Conservation (phyloP, 2,329 filamentous ascomycete genomes). For the Alternaria sp. region DNA sequence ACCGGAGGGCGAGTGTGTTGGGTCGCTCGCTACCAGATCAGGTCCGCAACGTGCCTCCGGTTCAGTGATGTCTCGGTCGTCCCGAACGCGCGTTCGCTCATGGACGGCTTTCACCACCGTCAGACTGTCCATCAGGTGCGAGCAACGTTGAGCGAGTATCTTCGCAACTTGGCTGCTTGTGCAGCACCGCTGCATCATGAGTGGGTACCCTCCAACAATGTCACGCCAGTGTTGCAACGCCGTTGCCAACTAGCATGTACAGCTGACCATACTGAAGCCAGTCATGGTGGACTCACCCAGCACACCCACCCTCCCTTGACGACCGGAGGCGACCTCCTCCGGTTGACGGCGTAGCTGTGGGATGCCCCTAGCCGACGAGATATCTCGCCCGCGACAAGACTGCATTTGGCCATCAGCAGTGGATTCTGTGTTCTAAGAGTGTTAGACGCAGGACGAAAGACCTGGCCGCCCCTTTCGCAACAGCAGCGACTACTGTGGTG, state of each 20-base stretch:
- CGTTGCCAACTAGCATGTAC: not conserved
- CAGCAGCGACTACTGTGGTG: not conserved
- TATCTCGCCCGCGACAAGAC: not conserved
- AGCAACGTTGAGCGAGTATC: slow-evolving; percentile 1
- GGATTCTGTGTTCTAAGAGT: not conserved
- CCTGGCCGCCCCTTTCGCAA: not conserved
- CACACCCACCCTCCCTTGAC: not conserved
- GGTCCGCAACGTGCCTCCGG: slow-evolving; percentile 2
- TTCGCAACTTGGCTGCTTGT: not conserved
- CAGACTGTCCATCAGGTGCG: not conserved
- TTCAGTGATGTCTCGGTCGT: slow-evolving; percentile 13
- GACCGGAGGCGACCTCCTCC: not conserved
- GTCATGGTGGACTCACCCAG: not conserved
- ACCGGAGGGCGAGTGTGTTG: slow-evolving; percentile 9
- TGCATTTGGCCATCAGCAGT: not conserved
- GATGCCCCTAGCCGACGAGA: not conserved
- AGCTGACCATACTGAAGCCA: not conserved
- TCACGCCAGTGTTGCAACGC: not conserved
- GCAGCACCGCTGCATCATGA: not conserved
- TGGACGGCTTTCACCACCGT: not conserved
- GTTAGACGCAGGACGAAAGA: not conserved
- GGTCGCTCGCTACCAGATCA: slow-evolving; percentile 18
- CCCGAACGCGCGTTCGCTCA: slow-evolving; percentile 3
- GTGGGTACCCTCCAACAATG: not conserved
- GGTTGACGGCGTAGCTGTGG: not conserved